phyloP scores from a whole-genome alignment of 495 filamentous ascomycete species.

The Clavariopsis aquatica region DNA sequence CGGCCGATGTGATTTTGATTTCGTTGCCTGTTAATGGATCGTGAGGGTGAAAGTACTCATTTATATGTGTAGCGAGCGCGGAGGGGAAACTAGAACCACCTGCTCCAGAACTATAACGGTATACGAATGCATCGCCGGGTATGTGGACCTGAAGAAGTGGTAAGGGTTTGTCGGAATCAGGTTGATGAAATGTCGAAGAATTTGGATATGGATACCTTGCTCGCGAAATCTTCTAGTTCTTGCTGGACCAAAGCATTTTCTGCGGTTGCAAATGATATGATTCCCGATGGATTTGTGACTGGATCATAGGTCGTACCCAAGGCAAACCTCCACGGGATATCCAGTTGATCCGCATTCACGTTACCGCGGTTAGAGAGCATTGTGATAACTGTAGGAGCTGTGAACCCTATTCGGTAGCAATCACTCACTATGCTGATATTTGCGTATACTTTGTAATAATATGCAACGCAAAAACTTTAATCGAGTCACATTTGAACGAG shows the following conservation, averaged over 20 bases:
- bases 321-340: conserved; percentile 1
- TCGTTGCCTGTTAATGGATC: not conserved
- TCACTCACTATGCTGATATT: not conserved
- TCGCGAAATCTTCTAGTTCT: not conserved
- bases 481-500: not conserved
- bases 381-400: not conserved
- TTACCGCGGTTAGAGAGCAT: conserved; percentile 1
- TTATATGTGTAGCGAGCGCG: not conserved
- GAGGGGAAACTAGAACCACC: not conserved
- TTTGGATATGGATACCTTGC: not conserved
- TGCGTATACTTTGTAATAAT: not conserved
- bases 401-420: no score
- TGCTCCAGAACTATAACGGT: not conserved
- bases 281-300: not conserved
- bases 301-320: not conserved
- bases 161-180: no score
- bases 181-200: not conserved
- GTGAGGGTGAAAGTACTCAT: not conserved
- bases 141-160: not conserved
- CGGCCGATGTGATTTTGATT: not conserved
- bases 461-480: no score
- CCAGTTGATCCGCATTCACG: not conserved
- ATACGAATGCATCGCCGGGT: not conserved
- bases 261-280: not conserved
- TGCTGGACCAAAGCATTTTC: not conserved